These are phyloP conservation scores for Fonsecaea pedrosoi DNA, from an alignment of 2,329 filamentous ascomycete species.

Conservation along the genomic window DNA sequence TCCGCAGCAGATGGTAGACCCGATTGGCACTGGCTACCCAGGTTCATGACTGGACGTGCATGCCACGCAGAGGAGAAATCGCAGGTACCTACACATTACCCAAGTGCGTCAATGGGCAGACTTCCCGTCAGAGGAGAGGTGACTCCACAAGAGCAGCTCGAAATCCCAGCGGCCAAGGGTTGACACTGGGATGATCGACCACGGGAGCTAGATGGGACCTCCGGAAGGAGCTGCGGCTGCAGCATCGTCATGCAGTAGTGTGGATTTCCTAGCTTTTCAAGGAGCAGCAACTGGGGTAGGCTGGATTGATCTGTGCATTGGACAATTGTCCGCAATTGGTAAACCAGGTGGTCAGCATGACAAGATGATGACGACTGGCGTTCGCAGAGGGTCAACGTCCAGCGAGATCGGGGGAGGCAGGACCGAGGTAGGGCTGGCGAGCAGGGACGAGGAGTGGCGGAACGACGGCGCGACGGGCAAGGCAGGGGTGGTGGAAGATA, in stretches of 20 bases:
- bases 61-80: background rate
- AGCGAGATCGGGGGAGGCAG: slow-evolving; percentile 7
- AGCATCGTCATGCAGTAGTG: slow-evolving; percentile 19
- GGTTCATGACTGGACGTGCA: background rate
- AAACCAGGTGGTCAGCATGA: slow-evolving; percentile 20
- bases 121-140: background rate
- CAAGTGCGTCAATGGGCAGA: background rate
- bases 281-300: background rate
- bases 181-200: slow-evolving; percentile 15
- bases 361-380: slow-evolving; percentile 7
- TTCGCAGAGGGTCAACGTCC: background rate
- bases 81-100: background rate
- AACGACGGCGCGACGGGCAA: background rate
- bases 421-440: slow-evolving; percentile 4
- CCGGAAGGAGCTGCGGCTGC: slow-evolving; percentile 12
- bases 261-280: background rate
- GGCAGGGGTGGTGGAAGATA: background rate
- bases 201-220: slow-evolving; percentile 15
- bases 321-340: slow-evolving; percentile 3
- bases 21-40: slow-evolving; percentile 1
- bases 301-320: background rate
- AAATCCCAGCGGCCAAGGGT: background rate
- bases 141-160: slow-evolving; percentile 1
- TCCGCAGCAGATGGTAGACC: background rate
- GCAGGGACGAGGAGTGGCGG: background rate